Evolutionary conservation across 345 rosid genomes (phyloP).

Genomic region (Raphanus raphanistrum): DNA sequence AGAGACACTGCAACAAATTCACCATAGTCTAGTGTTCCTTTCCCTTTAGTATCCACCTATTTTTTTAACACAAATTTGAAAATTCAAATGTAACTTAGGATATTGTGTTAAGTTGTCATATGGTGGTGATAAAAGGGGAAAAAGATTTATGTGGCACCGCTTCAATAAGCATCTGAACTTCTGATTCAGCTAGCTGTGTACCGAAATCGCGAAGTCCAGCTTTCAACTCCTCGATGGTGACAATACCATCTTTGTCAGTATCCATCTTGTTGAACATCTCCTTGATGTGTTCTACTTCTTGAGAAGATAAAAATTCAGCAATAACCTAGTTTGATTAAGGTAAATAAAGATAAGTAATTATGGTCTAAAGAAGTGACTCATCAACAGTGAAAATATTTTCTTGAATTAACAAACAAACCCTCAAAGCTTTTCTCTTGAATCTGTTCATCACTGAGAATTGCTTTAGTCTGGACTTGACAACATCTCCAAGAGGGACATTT

Average conservation of each 20-base stretch:
- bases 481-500: slow-evolving; percentile 97
- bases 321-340: slow-evolving; percentile 59
- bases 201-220: slow-evolving; percentile 72
- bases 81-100: not conserved
- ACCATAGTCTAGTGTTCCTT: slow-evolving; percentile 85
- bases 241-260: slow-evolving; percentile 79
- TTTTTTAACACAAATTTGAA: not conserved
- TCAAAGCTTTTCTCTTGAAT: slow-evolving; percentile 98
- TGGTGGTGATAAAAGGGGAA: not conserved
- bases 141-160: slow-evolving; percentile 78
- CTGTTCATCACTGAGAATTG: slow-evolving; percentile 99
- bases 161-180: slow-evolving; percentile 94
- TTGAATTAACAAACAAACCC: slow-evolving; percentile 71
- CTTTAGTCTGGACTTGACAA: slow-evolving; percentile 91
- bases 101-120: not conserved
- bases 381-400: not conserved
- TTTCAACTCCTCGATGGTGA: slow-evolving; percentile 89
- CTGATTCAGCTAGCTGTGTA: slow-evolving; percentile 90
- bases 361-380: not conserved
- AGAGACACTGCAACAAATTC: slow-evolving; percentile 92
- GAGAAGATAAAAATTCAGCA: slow-evolving; percentile 85
- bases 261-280: slow-evolving; percentile 97
- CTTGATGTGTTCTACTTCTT: slow-evolving; percentile 94
- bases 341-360: slow-evolving; percentile 20
- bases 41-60: slow-evolving; percentile 91